Evolutionary conservation across 163 green algal species (phyloP), one percentile per base, ranked within the genome.

Genomic region (Chlamydomonas reinhardtii): DNA sequence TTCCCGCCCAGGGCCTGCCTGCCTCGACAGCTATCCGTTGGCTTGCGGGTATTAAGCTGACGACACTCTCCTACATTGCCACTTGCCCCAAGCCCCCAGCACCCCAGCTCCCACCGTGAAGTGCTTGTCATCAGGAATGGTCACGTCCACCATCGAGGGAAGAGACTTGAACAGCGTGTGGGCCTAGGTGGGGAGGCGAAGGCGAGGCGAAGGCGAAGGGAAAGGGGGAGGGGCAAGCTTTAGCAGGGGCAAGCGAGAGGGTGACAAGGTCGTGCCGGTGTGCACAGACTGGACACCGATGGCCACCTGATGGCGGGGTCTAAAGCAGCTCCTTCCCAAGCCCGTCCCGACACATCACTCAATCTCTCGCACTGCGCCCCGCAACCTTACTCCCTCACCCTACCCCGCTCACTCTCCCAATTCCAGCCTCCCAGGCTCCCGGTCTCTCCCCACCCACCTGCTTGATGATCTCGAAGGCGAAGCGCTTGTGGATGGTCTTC

Each of bases 381-480:
- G 20, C 35, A 24, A 32, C 64, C 56, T 12, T 29, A 14, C 8
- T 69, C 62, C 39, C 39, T 48, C 39, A 8, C 39, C 39, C 5
- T 8, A 31, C 2, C 62, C 12, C 62, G n/a, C 62, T 69, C 25
- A 31, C 27, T 34, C 25, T 31, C 65, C 29, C 17, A 16, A 11
- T 22, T 4, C 24, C 62, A 4, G n/a, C n/a, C 65, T 20, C n/a
- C 65, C 65, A 2, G 17, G 6, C 14, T 1, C 65, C 65, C 14
- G 0, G 12, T n/a, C n/a, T 2, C 14, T 20, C n/a, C 65, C 65
- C 4, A 2, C 86, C 4, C 31, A 94, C 91, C 89, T 95, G 73
- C 17, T 98, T 74, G n/a, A 99, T 83, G 73, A 99, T 99, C 88
- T 98, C 90, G 83, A 97, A 98, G 0, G 95, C 97, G 77, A 97